Evolutionary conservation across 768 basidiomycete genomes (phyloP), one percentile per base, ranked within the genome.

Genomic region (Amanita rubescens): DNA sequence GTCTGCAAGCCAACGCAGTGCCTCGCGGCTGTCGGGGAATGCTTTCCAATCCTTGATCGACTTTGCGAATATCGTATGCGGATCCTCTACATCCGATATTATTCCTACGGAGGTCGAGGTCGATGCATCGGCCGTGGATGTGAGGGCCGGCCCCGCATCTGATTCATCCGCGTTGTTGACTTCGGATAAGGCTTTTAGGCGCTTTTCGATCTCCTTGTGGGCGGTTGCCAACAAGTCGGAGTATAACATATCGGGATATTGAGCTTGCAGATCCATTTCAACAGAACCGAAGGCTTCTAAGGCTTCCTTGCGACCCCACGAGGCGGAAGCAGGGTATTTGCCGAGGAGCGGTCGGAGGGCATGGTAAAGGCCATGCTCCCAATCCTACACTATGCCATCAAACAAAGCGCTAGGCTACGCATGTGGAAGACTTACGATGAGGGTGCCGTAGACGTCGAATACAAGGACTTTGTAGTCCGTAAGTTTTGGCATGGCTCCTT

Each of bases 401-500:
- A 33, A 53, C n/a, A 15, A 17, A 20, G 9, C 24, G 3, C 38
- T 2, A 6, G 0, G 19, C 15, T 9, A 22, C 12, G 22, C 14
- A 22, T 20, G 17, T n/a, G 35, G 14, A 3, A 43, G 8, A 64
- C 73, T 49, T 64, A 81, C 82, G 41, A 80, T 68, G 47, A 90
- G 78, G 0, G 88, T 90, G 3, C 84, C 87, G 57, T 89, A 90
- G 55, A 86, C 83, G 58, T 91, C 88, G 62, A 87, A 86, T 45
- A 87, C 70, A 39, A 90, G 74, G 20, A 75, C 76, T 62, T 75
- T 74, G 65, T 71, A 70, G 61, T 76, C 71, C 6, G 70, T 72
- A 17, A 80, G 34, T n/a, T 46, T 53, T 17, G 43, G 20, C 52
- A 53, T 53, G 34, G 27, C 5, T n/a, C n/a, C n/a, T 43, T 25